Evolutionary conservation across 257 asterid genomes (phyloP).

Genomic region (Solanum peruvianum): DNA sequence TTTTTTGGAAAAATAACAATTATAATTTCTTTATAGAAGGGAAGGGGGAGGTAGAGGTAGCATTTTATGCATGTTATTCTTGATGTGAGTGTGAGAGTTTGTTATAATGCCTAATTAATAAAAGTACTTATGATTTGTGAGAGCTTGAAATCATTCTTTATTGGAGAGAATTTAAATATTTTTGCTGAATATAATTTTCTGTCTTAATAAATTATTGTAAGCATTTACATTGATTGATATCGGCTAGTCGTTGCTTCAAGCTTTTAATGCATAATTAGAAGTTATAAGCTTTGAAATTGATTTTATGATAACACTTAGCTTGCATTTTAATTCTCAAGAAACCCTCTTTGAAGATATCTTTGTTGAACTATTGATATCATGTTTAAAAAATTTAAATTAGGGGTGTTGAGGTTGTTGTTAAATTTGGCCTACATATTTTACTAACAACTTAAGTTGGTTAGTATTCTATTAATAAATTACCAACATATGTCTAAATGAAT

Average conservation of each 20-base stretch:
- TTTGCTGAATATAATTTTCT: neutral
- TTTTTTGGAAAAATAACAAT: neutral
- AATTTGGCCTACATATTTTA: no score
- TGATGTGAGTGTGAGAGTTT: neutral
- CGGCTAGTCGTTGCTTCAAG: neutral
- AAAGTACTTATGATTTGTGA: neutral
- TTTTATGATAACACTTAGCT: neutral
- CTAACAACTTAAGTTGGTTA: no score
- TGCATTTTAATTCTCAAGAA: neutral
- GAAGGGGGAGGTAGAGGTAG: neutral
- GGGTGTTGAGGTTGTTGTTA: neutral
- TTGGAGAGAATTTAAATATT: neutral
- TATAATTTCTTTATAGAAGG: neutral
- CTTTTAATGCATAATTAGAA: neutral
- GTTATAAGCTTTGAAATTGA: neutral
- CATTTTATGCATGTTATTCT: neutral
- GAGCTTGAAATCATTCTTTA: neutral
- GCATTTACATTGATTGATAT: neutral
- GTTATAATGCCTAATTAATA: neutral
- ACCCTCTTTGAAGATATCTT: neutral
- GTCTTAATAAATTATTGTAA: neutral
- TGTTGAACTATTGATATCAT: neutral
- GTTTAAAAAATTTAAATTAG: neutral
- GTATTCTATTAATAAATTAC: no score
- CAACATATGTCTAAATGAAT: no score